Evolutionary conservation across 345 rosid species (phyloP), one percentile per base, ranked within the genome.

Genomic region (Pugionium cornutum): DNA sequence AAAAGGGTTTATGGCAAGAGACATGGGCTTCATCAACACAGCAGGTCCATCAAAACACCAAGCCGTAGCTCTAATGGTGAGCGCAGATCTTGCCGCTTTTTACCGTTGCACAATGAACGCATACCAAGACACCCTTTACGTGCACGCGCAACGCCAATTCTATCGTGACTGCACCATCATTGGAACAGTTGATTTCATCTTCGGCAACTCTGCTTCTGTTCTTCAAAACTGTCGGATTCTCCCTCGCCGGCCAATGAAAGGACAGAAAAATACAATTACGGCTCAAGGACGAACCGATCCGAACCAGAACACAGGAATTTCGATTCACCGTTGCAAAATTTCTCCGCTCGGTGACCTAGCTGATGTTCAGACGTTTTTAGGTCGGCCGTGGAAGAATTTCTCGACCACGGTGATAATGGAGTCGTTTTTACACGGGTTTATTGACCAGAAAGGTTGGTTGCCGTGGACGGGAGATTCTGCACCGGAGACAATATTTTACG

Each of bases 161-260:
- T 89, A 89, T 74, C 69, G 92, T 0, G 80, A 87, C 40, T 89
- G 92, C 66, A 63, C 78, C 82, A 72, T 88, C 25, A 72, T 71
- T 1, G 96, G 96, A 11, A 88, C 95, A 4, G 81, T 86, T 1
- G 94, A 91, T 62, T 91, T 91, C 87, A 91, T 88, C 65, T 86
- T 88, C 5, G 96, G 98, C 2, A 86, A 91, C 67, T 83, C 98
- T 0, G 96, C 90, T 1, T 87, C 76, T 1, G 87, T 91, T 49
- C 9, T 86, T 11, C 96, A 89, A 32, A 82, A 68, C 80, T 83
- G 92, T 65, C 67, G 78, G 51, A 85, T 91, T n/a, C 75, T 65
- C 0, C 90, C 98, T 27, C 85, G 73, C 49, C 51, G 27, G 6
- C 98, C 95, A 2, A 75, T 82, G 78, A 37, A 32, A 26, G 90